phyloP scores from a whole-genome alignment of 306 rosid genomes.

The Pueraria montana region DNA sequence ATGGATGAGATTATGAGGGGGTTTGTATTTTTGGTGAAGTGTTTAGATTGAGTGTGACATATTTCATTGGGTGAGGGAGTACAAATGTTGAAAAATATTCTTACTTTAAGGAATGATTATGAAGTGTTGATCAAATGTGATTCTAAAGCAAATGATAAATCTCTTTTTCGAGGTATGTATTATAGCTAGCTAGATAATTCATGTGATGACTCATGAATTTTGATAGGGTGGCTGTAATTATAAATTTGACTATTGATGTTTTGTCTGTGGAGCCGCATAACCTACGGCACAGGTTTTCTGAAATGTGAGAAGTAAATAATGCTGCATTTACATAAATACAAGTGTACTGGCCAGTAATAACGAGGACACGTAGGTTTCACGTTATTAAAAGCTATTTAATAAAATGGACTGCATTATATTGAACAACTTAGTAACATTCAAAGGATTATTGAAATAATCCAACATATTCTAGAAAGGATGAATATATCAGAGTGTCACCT shows the following conservation, averaged over 20 bases:
- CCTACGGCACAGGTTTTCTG: not conserved
- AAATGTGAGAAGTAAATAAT: not conserved
- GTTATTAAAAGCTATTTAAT: not conserved
- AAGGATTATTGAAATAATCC: not conserved
- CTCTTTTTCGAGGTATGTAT: not conserved
- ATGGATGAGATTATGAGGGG: not conserved
- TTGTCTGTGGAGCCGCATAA: not conserved
- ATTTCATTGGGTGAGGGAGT: not conserved
- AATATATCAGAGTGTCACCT: not conserved
- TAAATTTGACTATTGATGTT: not conserved
- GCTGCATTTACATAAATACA: not conserved
- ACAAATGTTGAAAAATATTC: not conserved
- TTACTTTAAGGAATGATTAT: not conserved
- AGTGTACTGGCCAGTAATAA: not conserved
- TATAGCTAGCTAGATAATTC: not conserved
- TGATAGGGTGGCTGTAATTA: slow-evolving; percentile 2
- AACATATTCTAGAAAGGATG: not conserved
- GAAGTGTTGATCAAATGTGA: not conserved
- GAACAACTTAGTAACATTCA: not conserved
- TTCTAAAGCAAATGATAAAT: not conserved
- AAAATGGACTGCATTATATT: not conserved
- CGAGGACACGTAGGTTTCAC: not conserved
- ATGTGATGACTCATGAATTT: not conserved
- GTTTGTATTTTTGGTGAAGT: not conserved
- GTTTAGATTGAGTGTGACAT: not conserved